Percentiles rank a stretch among this genome's conserved stretches.
Evolutionary conservation across 345 rosid genomes (phyloP).

Genomic region (Euclidium syriacum): DNA sequence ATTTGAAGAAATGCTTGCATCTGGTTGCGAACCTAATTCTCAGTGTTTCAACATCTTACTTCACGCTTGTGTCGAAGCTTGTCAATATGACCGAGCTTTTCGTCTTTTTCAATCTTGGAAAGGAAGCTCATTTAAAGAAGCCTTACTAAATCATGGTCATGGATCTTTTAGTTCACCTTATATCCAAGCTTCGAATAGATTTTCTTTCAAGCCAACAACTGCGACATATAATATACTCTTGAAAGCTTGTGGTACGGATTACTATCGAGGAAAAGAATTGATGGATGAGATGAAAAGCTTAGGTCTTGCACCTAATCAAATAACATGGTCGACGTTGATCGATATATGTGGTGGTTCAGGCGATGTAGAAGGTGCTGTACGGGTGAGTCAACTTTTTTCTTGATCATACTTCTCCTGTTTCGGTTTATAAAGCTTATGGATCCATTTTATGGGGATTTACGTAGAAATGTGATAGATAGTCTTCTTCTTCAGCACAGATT

Average conservation of each 20-base stretch:
- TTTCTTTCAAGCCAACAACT: conserved; percentile 62
- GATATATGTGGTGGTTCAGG: conserved; percentile 70
- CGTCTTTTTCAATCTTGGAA: conserved; percentile 75
- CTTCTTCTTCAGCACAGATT: conserved; percentile 59
- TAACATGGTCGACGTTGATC: conserved; percentile 88
- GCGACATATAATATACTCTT: conserved; percentile 71
- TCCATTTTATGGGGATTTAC: not conserved
- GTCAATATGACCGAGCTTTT: conserved; percentile 88
- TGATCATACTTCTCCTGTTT: not conserved
- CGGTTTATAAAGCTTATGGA: conserved; percentile 1
- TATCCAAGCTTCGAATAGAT: conserved; percentile 39
- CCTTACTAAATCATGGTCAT: conserved; percentile 3
- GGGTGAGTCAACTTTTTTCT: conserved; percentile 40
- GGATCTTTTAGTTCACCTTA: conserved; percentile 28
- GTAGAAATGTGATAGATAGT: conserved; percentile 3
- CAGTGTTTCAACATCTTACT: conserved; percentile 80
- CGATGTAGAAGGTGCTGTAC: conserved; percentile 64
- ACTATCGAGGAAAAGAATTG: conserved; percentile 57
- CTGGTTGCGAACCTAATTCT: conserved; percentile 83
- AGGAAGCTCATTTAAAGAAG: conserved; percentile 34
- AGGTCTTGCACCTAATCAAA: conserved; percentile 70
- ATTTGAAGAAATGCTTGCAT: conserved; percentile 75
- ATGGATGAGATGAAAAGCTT: conserved; percentile 75
- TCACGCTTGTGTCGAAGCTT: conserved; percentile 89
- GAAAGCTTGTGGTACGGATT: conserved; percentile 84